Conservation (phyloP, 169 alveolate genomes). For the Cryptosporidium sp. region DNA sequence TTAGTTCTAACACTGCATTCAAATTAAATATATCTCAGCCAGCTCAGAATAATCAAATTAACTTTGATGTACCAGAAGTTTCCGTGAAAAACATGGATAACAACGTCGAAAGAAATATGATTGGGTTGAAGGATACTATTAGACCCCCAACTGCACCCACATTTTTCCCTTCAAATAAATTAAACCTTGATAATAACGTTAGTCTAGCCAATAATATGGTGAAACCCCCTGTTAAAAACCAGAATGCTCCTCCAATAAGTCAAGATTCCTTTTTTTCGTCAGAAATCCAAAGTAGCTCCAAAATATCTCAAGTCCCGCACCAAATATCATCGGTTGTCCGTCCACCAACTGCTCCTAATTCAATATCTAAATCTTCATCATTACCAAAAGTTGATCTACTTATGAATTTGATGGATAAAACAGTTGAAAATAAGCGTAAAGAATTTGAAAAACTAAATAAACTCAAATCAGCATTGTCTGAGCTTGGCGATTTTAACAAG, state of each 20-base stretch:
- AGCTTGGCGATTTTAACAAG: slow-evolving; percentile 62
- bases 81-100: not conserved
- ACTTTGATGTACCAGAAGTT: not conserved
- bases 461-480: slow-evolving; percentile 55
- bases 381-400: slow-evolving; percentile 70
- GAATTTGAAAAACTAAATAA: slow-evolving; percentile 62
- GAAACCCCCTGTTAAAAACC: not conserved
- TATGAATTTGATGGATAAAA: slow-evolving; percentile 62
- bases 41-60: slow-evolving; percentile 6
- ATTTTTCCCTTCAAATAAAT: slow-evolving; percentile 19
- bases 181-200: not conserved
- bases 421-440: slow-evolving; percentile 46
- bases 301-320: not conserved
- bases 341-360: slow-evolving; percentile 73
- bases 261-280: not conserved
- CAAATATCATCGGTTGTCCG: not conserved
- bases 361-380: not conserved
- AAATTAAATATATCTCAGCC: not conserved
- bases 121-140: slow-evolving; percentile 11
- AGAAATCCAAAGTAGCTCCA: not conserved
- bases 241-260: not conserved
- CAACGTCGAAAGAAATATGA: not conserved
- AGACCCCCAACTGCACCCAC: slow-evolving; percentile 75
- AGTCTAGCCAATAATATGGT: not conserved
- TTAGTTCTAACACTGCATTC: slow-evolving; percentile 6